Conservation (phyloP, 2,329 filamentous ascomycete genomes). For the Aureobasidium sp. region DNA sequence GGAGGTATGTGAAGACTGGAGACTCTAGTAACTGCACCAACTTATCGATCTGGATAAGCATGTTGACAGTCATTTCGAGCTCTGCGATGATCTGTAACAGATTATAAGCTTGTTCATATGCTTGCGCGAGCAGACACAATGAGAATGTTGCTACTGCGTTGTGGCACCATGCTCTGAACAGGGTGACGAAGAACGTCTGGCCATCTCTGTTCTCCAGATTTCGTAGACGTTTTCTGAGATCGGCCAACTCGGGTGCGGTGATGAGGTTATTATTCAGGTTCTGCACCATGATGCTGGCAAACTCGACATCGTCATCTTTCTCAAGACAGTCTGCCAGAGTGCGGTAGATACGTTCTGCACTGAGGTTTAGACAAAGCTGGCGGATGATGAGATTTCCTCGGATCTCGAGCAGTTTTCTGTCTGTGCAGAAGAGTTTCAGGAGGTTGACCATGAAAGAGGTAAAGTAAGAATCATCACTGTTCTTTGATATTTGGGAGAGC, state of each 20-base stretch:
- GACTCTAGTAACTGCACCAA: conserved; percentile 97
- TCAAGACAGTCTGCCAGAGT: conserved; percentile 97
- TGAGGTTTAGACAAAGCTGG: conserved; percentile 92
- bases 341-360: conserved; percentile 94
- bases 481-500: conserved; percentile 94
- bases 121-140: conserved; percentile 93
- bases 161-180: conserved; percentile 98
- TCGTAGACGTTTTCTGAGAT: conserved; percentile 87
- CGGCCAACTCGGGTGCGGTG: conserved; percentile 92
- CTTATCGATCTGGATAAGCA: conserved; percentile 99
- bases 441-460: conserved; percentile 98
- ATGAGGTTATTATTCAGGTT: conserved; percentile 99
- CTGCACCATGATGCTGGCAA: conserved; percentile 99
- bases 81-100: conserved; percentile 96
- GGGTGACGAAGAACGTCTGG: conserved; percentile 92
- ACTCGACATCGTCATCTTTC: conserved; percentile 98
- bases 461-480: conserved; percentile 98
- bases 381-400: conserved; percentile 97
- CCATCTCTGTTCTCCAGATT: conserved; percentile 95
- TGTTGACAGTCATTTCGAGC: conserved; percentile 98
- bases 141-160: conserved; percentile 99
- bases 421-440: conserved; percentile 94
- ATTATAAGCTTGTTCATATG: conserved; percentile 98
- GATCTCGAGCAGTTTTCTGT: conserved; percentile 89
- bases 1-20: conserved; percentile 97